Evolutionary conservation across 208 protist genomes (phyloP), one percentile per base, ranked within the genome.

Genomic region (Trypanosoma conorhini): DNA sequence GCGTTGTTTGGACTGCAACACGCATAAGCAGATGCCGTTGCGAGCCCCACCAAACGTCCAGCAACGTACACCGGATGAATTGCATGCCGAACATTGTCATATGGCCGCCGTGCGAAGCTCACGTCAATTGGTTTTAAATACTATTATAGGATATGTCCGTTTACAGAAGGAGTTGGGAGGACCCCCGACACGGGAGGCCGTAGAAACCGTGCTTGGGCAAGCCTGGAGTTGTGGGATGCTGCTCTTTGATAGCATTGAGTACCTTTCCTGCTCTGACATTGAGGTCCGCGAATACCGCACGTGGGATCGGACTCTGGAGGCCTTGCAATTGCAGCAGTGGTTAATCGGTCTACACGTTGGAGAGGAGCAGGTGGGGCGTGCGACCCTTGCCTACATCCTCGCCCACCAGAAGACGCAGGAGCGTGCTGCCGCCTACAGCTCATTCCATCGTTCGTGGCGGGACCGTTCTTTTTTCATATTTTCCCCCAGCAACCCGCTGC

Each of bases 211-310:
- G 31, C 81, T 96, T 55, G 92, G 92, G 12, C 89, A 96, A 74
- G 89, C 92, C 12, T 95, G 89, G 87, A 89, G 88, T 60, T 94
- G 89, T 75, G 92, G 92, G 38, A 87, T 96, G 86, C 73, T 96
- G 56, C 85, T 96, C 26, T 96, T 88, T 76, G 88, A 96, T 50
- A 93, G 85, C 7, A 87, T 95, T 60, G 88, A 96, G 62, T 86
- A 89, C 63, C 70, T 95, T 57, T 79, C 84, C n/a, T 88, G 87
- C 81, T 63, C 77, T 35, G 88, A 93, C 72, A 46, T 93, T 70
- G 83, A 86, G 48, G 66, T 81, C 54, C 48, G 35, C 48, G 87
- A 93, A 67, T 48, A 65, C 50, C 79, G 86, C 2, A 85, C 74
- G 61, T 96, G 92, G 93, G 74, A 88, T 65, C 82, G 84, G 55